Percentiles rank a stretch among this genome's conserved stretches.
phyloP scores from a whole-genome alignment of 2,329 filamentous ascomycete species.

The Talaromyces sp. region DNA sequence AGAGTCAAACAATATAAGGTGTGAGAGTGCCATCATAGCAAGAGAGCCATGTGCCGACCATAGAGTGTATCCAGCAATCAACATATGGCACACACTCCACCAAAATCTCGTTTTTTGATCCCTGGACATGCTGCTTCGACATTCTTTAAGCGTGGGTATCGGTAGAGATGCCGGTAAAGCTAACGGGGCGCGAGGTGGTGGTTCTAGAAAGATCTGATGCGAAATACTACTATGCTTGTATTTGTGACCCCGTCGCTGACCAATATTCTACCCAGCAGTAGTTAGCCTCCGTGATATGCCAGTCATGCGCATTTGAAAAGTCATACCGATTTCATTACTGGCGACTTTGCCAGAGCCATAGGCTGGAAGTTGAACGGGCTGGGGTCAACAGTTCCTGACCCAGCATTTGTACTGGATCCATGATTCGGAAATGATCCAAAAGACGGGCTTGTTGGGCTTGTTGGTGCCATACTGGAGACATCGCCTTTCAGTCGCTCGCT shows the following conservation, averaged over 20 bases:
- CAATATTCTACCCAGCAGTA: slow-evolving; percentile 62
- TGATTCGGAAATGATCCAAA: slow-evolving; percentile 33
- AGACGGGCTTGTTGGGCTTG: slow-evolving; percentile 29
- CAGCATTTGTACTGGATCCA: slow-evolving; percentile 17
- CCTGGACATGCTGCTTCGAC: slow-evolving; percentile 80
- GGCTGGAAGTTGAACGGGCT: slow-evolving; percentile 92
- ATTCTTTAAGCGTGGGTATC: slow-evolving; percentile 82
- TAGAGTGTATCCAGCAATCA: slow-evolving; percentile 77
- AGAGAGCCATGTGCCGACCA: slow-evolving; percentile 81
- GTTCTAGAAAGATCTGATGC: slow-evolving; percentile 94
- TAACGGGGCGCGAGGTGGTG: slow-evolving; percentile 75
- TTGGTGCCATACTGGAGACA: slow-evolving; percentile 6
- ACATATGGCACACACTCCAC: slow-evolving; percentile 86
- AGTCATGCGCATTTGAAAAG: not conserved
- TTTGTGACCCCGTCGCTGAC: slow-evolving; percentile 87
- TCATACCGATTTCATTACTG: slow-evolving; percentile 67
- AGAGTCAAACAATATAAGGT: slow-evolving; percentile 92
- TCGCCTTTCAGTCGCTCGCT: slow-evolving; percentile 3
- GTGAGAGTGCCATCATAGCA: slow-evolving; percentile 85
- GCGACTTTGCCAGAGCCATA: slow-evolving; percentile 66
- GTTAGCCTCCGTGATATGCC: not conserved
- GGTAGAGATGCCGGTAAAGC: slow-evolving; percentile 87
- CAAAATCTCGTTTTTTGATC: slow-evolving; percentile 77
- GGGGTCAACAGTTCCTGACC: slow-evolving; percentile 28
- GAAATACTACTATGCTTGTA: slow-evolving; percentile 97